Conservation (phyloP, 2,329 filamentous ascomycete genomes). For the Zymoseptoria brevis region DNA sequence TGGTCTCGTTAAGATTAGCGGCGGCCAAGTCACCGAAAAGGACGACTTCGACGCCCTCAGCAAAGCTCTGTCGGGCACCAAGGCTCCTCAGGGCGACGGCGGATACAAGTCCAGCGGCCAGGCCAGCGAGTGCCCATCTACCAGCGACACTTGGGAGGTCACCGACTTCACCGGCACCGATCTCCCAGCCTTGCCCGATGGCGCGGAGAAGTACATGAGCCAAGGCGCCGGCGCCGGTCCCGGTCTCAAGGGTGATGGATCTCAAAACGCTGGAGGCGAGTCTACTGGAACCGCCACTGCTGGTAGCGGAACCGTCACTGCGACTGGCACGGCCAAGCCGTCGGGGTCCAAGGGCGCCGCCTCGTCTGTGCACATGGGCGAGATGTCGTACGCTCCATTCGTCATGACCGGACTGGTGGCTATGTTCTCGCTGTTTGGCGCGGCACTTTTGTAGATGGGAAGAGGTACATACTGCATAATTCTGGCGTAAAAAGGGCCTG, state of each 20-base stretch:
- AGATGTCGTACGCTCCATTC: constrained; percentile 43
- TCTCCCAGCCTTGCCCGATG: constrained; percentile 51
- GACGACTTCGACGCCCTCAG: constrained; percentile 56
- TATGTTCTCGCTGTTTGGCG: constrained; percentile 48
- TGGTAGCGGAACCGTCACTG: constrained; percentile 42
- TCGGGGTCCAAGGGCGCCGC: constrained; percentile 36
- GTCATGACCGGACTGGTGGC: constrained; percentile 45
- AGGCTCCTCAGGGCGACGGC: constrained; percentile 48
- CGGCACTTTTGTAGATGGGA: constrained; percentile 30
- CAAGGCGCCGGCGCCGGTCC: constrained; percentile 50
- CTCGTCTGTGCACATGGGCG: constrained; percentile 36
- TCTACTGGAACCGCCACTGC: constrained; percentile 43
- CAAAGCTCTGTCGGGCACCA: constrained; percentile 42
- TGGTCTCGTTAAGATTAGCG: constrained; percentile 64
- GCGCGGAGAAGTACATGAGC: constrained; percentile 49
- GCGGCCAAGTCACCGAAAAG: constrained; percentile 44
- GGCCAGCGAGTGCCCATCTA: constrained; percentile 47
- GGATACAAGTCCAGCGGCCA: constrained; percentile 50
- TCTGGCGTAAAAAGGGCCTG: neutral
- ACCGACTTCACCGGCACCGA: constrained; percentile 34
- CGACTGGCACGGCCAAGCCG: constrained; percentile 25
- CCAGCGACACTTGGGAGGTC: constrained; percentile 51
- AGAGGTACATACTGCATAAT: neutral
- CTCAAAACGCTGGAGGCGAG: constrained; percentile 47
- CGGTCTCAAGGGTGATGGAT: constrained; percentile 49